Evolutionary conservation across 1,284 basidiomycete species (phyloP).

Genomic region (Lentinus polychrous): DNA sequence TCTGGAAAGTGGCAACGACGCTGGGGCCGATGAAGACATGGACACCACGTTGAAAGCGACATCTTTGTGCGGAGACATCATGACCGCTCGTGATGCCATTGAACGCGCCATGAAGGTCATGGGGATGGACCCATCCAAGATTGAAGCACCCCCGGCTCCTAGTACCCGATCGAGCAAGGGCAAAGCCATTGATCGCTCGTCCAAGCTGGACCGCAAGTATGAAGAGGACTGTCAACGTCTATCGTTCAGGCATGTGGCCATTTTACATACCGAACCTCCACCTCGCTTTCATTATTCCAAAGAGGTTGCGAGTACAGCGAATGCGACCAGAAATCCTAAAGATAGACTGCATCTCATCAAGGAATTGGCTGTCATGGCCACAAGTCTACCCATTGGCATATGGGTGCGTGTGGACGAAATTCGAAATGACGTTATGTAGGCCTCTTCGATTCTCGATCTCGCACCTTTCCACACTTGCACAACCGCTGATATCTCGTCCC

Average conservation of each 20-base stretch:
- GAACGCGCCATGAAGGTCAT: constrained; percentile 39
- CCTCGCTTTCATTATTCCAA: constrained; percentile 30
- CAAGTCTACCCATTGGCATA: constrained; percentile 45
- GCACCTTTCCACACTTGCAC: not conserved
- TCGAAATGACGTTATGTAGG: constrained; percentile 47
- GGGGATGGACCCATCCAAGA: constrained; percentile 19
- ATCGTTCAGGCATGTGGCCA: constrained; percentile 37
- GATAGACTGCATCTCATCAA: constrained; percentile 45
- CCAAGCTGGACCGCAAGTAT: constrained; percentile 36
- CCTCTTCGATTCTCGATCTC: constrained; percentile 4
- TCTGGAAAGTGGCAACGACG: constrained; percentile 24
- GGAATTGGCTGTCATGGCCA: constrained; percentile 47
- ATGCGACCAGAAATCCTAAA: constrained; percentile 37
- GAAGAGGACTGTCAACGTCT: constrained; percentile 37
- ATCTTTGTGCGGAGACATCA: constrained; percentile 46
- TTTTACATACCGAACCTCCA: constrained; percentile 24
- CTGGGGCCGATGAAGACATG: constrained; percentile 31
- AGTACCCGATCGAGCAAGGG: constrained; percentile 12
- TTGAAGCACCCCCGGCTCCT: not conserved
- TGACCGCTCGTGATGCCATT: constrained; percentile 40
- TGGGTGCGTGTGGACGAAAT: constrained; percentile 52
- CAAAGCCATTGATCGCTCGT: constrained; percentile 21
- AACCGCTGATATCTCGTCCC: not conserved
- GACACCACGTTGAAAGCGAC: constrained; percentile 40
- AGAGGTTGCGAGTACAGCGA: constrained; percentile 29